These are phyloP conservation scores for Leptoxyphium fumago DNA, from an alignment of 2,329 filamentous ascomycete species.

Conservation along the genomic window DNA sequence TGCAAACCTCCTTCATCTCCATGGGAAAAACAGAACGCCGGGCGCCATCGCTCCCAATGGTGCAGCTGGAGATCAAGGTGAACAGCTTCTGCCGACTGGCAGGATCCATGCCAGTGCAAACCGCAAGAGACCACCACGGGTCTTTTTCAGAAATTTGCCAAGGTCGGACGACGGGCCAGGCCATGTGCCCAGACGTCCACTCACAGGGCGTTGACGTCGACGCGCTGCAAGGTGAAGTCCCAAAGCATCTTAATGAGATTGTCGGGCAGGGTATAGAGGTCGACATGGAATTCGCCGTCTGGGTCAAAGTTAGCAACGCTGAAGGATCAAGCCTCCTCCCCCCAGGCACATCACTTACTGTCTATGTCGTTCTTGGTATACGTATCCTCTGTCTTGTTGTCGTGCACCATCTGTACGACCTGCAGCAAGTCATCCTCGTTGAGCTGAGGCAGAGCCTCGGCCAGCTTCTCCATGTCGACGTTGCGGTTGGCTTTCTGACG, in stretches of 20 bases:
- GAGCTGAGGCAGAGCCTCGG: slow-evolving; percentile 77
- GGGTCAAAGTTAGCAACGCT: slow-evolving; percentile 1
- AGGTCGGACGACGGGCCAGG: too few relatives aligned
- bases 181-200: too few relatives aligned
- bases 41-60: neutral
- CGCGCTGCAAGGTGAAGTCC: slow-evolving; percentile 52
- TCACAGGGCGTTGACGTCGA: slow-evolving; percentile 16
- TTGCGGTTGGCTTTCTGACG: slow-evolving; percentile 39
- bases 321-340: neutral
- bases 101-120: too few relatives aligned
- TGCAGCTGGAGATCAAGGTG: neutral
- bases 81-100: too few relatives aligned
- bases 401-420: slow-evolving; percentile 95
- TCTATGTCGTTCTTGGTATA: slow-evolving; percentile 97
- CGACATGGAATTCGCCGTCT: slow-evolving; percentile 96
- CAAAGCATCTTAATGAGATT: slow-evolving; percentile 81
- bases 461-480: slow-evolving; percentile 91
- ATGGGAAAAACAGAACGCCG: neutral
- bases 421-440: slow-evolving; percentile 85
- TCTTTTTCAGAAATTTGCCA: too few relatives aligned
- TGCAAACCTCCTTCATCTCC: too few relatives aligned
- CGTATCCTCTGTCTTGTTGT: slow-evolving; percentile 85
- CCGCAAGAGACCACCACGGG: too few relatives aligned
- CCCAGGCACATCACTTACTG: slow-evolving; percentile 46
- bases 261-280: slow-evolving; percentile 94